These are phyloP conservation scores for Tilletia indica DNA, from an alignment of 1,284 basidiomycete species.

Conservation along the genomic window DNA sequence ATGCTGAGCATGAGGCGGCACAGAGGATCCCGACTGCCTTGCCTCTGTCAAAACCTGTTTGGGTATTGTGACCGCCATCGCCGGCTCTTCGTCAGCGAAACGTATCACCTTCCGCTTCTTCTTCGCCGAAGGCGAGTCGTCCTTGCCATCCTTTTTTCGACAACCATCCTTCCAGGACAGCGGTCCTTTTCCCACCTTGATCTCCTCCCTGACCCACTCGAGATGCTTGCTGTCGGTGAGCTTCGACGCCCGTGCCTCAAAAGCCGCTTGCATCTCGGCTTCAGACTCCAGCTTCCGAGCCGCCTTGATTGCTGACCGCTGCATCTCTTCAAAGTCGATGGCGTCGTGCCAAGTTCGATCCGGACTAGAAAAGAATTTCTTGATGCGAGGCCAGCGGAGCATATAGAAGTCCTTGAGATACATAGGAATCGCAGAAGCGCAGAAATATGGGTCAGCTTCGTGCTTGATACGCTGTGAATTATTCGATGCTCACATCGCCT, in stretches of 20 bases:
- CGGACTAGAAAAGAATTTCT: not conserved
- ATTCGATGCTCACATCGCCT: not conserved
- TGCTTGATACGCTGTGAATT: too few species aligned
- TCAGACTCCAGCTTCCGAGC: not conserved
- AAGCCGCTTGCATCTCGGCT: not conserved
- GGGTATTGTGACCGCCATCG: too few species aligned
- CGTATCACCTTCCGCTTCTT: too few species aligned
- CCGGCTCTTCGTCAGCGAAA: too few species aligned
- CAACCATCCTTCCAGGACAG: too few species aligned
- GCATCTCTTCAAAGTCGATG: not conserved
- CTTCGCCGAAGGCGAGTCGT: too few species aligned
- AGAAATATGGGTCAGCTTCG: too few species aligned
- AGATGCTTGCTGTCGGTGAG: not conserved
- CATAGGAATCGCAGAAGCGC: not conserved
- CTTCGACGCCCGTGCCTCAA: not conserved
- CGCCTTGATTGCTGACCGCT: not conserved
- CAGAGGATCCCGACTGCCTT: too few species aligned
- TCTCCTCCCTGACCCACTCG: not conserved
- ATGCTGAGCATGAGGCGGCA: too few species aligned
- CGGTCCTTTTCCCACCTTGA: too few species aligned
- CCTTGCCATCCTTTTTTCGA: too few species aligned
- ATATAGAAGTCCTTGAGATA: not conserved
- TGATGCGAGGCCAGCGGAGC: constrained; percentile 15
- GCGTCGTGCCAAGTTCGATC: constrained; percentile 8
- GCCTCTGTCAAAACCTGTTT: too few species aligned